Percentiles rank a stretch among this genome's conserved stretches.
phyloP scores from a whole-genome alignment of 2,329 filamentous ascomycete genomes.

The Fusarium sp. region DNA sequence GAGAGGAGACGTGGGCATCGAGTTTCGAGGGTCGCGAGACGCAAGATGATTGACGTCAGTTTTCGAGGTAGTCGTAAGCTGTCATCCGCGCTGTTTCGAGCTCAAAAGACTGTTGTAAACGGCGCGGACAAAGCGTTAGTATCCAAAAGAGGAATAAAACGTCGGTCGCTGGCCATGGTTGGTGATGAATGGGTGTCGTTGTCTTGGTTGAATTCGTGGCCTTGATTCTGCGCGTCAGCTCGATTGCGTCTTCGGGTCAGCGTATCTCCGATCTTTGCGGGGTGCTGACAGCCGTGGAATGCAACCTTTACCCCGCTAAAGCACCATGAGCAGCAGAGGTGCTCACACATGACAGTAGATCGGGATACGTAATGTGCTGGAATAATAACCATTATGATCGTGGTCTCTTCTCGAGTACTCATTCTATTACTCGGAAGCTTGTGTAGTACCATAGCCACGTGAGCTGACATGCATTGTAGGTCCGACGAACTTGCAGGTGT shows the following conservation, averaged over 20 bases:
- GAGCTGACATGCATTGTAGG: not conserved
- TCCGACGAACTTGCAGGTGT: not conserved
- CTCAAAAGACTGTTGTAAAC: rapidly evolving
- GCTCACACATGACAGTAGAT: not conserved
- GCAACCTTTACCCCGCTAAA: not conserved
- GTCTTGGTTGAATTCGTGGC: not conserved
- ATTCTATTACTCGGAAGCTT: not conserved
- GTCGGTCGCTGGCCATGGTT: not conserved
- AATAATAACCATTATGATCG: not conserved
- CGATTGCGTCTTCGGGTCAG: constrained; percentile 1
- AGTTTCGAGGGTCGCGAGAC: not conserved
- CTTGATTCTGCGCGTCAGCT: not conserved
- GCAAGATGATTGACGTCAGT: not conserved
- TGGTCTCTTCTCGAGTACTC: too few relatives aligned
- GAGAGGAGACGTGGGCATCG: not conserved
- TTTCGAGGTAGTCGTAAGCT: not conserved
- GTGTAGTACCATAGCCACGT: rapidly evolving
- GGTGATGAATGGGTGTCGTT: not conserved
- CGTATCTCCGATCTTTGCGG: not conserved
- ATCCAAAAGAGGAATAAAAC: not conserved
- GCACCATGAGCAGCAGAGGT: not conserved
- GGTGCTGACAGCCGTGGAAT: not conserved
- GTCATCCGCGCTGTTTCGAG: rapidly evolving
- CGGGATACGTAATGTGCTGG: rapidly evolving
- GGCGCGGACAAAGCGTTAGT: rapidly evolving